These are phyloP conservation scores for Mariannaea elegans DNA, from an alignment of 2,329 filamentous ascomycete genomes.

Conservation along the genomic window DNA sequence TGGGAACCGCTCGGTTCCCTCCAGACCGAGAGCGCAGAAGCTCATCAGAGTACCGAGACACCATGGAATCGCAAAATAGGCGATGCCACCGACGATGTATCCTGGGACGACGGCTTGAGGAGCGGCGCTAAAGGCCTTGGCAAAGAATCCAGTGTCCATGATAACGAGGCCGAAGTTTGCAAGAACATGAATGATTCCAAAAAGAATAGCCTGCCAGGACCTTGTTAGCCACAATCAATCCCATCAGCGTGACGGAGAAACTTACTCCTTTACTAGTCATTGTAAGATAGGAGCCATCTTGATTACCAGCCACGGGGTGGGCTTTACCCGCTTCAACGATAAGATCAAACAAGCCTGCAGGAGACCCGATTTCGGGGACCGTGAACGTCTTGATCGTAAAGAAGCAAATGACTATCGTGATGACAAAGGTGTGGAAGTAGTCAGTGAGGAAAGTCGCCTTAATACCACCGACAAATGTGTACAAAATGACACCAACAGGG, in stretches of 20 bases:
- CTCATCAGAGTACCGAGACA: slow-evolving; percentile 61
- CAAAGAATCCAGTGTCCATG: slow-evolving; percentile 63
- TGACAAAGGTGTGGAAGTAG: slow-evolving; percentile 64
- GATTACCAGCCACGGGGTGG: slow-evolving; percentile 60
- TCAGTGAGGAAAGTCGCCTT: slow-evolving; percentile 57
- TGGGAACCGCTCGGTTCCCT: slow-evolving; percentile 59
- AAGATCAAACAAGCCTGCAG: slow-evolving; percentile 59
- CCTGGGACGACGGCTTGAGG: slow-evolving; percentile 59
- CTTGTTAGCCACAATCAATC: background rate
- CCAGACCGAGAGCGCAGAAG: slow-evolving; percentile 56
- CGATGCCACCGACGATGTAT: slow-evolving; percentile 61
- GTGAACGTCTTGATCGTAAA: slow-evolving; percentile 57
- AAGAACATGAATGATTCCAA: slow-evolving; percentile 58
- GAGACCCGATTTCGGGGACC: slow-evolving; percentile 56
- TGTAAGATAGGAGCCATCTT: slow-evolving; percentile 63
- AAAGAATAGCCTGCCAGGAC: slow-evolving; percentile 52
- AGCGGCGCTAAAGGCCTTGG: slow-evolving; percentile 60
- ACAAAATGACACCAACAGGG: slow-evolving; percentile 49
- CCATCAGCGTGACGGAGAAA: background rate
- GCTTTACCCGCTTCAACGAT: slow-evolving; percentile 54
- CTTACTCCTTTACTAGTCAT: slow-evolving; percentile 61
- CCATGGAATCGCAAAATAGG: slow-evolving; percentile 65
- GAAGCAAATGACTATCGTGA: slow-evolving; percentile 61
- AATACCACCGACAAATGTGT: slow-evolving; percentile 52
- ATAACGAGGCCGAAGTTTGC: slow-evolving; percentile 63